Evolutionary conservation across 179 eudicot species (phyloP), one percentile per base, ranked within the genome.

Genomic region (Pouteria campechiana): DNA sequence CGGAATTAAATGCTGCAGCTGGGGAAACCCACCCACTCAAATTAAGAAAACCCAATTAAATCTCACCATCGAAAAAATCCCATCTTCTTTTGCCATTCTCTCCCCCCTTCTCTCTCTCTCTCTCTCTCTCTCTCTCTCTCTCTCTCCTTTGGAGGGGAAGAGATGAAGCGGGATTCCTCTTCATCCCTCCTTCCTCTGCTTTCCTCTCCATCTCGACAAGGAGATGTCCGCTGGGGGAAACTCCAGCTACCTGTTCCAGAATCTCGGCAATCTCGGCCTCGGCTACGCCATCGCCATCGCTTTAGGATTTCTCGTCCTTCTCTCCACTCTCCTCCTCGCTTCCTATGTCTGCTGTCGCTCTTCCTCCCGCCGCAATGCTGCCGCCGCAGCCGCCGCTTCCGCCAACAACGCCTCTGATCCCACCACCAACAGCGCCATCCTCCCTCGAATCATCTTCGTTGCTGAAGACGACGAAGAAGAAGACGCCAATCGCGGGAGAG

Each of bases 281-380:
- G 94, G 96, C 57, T 83, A 83, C 74, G 63, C 78, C 41, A 73
- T 88, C 37, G 94, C 88, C 30, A 64, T 88, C 45, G 74, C 94
- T 27, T 60, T 88, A 23, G 92, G 75, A 29, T 84, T 88, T 70
- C 84, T 88, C 56, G 60, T 88, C 60, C 77, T 84, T 62, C 61
- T 83, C 75, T 70, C 93, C 45, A 52, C 84, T 25, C 36, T 88
- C 55, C 61, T 88, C 49, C 75, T 88, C 59, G 58, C 78, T 40
- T 88, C 92, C 59, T 88, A 88, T 75, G 37, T 88, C 55, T 88
- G 94, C 52, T 78, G 69, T 45, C 81, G 87, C 65, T 32, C n/a
- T n/a, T n/a, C 59, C 44, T 36, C 41, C 47, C 72, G 50, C 22
- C 68, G 37, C 31, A 35, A 14, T 52, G 11, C 50, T 55, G 10